These are phyloP conservation scores for Oryza meridionalis DNA, from an alignment of 176 grass and related monocot genomes.

Conservation along the genomic window DNA sequence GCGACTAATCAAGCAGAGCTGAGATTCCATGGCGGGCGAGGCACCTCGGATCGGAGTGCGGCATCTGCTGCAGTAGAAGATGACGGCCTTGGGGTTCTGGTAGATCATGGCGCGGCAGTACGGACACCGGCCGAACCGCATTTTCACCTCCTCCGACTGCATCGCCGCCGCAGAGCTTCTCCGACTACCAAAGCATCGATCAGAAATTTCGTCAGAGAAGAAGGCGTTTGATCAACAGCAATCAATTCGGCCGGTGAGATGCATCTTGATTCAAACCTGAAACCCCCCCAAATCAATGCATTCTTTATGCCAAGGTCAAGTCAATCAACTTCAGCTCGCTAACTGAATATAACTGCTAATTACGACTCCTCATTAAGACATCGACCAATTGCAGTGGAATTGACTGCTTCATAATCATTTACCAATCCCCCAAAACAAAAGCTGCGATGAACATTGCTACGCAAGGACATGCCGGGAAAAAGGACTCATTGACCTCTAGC, in stretches of 20 bases:
- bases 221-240: background rate
- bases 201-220: background rate
- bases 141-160: slow-evolving; percentile 5
- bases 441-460: background rate
- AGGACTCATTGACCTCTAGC: background rate
- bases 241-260: background rate
- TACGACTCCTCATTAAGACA: background rate
- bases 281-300: background rate
- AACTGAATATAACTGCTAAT: background rate
- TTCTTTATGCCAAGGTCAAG: background rate
- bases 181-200: background rate
- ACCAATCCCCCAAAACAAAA: background rate
- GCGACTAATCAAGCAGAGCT: background rate
- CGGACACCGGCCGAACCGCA: slow-evolving; percentile 51
- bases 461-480: background rate
- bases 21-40: background rate
- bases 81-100: slow-evolving; percentile 14
- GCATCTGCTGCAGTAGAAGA: slow-evolving; percentile 57
- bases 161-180: background rate
- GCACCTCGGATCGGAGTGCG: slow-evolving; percentile 52
- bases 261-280: background rate
- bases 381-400: background rate
- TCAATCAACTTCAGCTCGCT: background rate
- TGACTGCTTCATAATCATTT: background rate
- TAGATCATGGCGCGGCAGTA: slow-evolving; percentile 52